These are phyloP conservation scores for Saprolegnia diclina DNA, from an alignment of 352 stramenopile species.

Conservation along the genomic window DNA sequence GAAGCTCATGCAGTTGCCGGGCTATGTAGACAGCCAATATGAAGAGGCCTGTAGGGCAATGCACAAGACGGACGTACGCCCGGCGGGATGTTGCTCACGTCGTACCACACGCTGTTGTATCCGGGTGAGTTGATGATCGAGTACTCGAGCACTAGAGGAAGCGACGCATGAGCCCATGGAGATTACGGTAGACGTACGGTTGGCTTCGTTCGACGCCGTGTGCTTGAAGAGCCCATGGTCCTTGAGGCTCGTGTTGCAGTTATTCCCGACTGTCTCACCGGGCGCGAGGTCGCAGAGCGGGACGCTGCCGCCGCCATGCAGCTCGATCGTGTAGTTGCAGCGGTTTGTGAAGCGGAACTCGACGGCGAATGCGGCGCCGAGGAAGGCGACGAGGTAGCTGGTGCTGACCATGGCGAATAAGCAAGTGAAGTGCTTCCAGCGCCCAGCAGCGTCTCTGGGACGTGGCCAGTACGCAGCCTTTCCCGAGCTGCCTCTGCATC, in stretches of 20 bases:
- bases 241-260: background rate
- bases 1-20: slow-evolving; percentile 50
- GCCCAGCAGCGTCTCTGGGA: too few species aligned
- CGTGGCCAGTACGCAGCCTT: too few species aligned
- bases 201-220: slow-evolving; percentile 23
- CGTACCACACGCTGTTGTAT: slow-evolving; percentile 37
- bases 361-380: background rate
- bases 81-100: slow-evolving; percentile 59
- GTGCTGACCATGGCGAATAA: too few species aligned
- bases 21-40: slow-evolving; percentile 5
- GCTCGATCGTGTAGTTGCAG: slow-evolving; percentile 19
- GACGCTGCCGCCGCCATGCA: slow-evolving; percentile 7
- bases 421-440: too few species aligned
- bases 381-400: background rate
- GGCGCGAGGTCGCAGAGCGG: slow-evolving; percentile 15
- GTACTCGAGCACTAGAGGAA: slow-evolving; percentile 23
- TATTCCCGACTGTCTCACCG: background rate
- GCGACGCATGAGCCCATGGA: slow-evolving; percentile 1
- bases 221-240: slow-evolving; percentile 24
- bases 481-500: too few species aligned
- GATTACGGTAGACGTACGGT: slow-evolving; percentile 7
- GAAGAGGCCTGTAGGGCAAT: background rate
- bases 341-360: slow-evolving; percentile 26
- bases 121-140: slow-evolving; percentile 8
- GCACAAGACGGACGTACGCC: slow-evolving; percentile 15